These are phyloP conservation scores for Platanus orientalis DNA, from an alignment of 164 flowering plant genomes.

Conservation along the genomic window DNA sequence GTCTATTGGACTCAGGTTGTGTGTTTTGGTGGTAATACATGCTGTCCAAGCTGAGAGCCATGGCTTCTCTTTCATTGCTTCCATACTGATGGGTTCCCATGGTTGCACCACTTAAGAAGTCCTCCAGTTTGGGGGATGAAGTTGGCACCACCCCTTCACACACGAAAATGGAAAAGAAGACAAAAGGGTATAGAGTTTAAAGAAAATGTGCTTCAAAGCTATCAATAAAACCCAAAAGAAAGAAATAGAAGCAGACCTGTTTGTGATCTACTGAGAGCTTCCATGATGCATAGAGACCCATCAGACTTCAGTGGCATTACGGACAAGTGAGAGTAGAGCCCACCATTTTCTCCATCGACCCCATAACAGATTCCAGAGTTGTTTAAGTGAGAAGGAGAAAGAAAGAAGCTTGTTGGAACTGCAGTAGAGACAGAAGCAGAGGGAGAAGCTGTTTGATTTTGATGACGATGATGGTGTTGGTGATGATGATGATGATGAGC, in stretches of 20 bases:
- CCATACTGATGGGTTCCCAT: constrained; percentile 46
- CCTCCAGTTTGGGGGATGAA: constrained; percentile 75
- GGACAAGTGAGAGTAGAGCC: constrained; percentile 42
- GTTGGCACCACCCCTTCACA: constrained; percentile 49
- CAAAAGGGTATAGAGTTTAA: background rate
- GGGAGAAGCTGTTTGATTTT: constrained; percentile 22
- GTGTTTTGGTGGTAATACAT: constrained; percentile 51
- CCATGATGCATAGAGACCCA: constrained; percentile 88
- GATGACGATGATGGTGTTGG: constrained; percentile 25
- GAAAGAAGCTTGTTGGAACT: constrained; percentile 39
- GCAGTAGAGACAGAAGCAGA: constrained; percentile 26
- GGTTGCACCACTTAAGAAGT: constrained; percentile 71
- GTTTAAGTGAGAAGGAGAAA: constrained; percentile 35
- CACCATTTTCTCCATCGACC: constrained; percentile 32
- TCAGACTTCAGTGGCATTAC: constrained; percentile 87
- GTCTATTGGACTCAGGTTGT: constrained; percentile 29
- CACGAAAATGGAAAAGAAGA: background rate
- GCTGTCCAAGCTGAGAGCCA: constrained; percentile 74
- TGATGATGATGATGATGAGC: constrained; percentile 32
- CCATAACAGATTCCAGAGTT: constrained; percentile 39
- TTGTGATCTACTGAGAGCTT: constrained; percentile 61
- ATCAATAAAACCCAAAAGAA: background rate
- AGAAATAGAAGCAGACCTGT: constrained; percentile 37
- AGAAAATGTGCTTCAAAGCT: background rate
- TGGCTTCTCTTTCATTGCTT: constrained; percentile 42